A percentile compares a stretch with the other conserved stretches of the same genome.
These are phyloP conservation scores for Candida schatavii DNA, from an alignment of 805 yeast genomes.

Conservation along the genomic window DNA sequence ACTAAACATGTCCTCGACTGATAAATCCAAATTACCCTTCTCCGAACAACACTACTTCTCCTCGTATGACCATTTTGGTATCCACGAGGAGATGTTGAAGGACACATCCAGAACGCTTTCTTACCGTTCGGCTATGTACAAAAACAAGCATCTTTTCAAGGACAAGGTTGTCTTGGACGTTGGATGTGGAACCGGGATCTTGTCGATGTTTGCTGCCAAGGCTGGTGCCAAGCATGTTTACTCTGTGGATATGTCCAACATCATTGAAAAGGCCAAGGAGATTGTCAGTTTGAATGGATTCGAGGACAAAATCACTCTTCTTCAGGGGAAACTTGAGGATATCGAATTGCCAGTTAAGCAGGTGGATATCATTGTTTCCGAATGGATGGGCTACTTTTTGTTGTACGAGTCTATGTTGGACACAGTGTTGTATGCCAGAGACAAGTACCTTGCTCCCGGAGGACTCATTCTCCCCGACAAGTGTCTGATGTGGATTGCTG, in stretches of 20 bases:
- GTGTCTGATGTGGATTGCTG: conserved; percentile 84
- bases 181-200: conserved; percentile 98
- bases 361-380: conserved; percentile 94
- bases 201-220: conserved; percentile 96
- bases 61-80: conserved; percentile 95
- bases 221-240: conserved; percentile 99
- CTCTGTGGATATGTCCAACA: conserved; percentile 96
- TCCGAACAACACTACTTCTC: conserved; percentile 91
- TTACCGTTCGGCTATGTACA: conserved; percentile 87
- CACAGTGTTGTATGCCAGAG: conserved; percentile 92
- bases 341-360: conserved; percentile 77
- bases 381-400: conserved; percentile 99
- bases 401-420: conserved; percentile 97
- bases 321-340: conserved; percentile 94
- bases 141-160: conserved; percentile 84
- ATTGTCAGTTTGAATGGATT: conserved; percentile 83
- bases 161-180: conserved; percentile 95
- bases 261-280: conserved; percentile 93
- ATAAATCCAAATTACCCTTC: conserved; percentile 59
- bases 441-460: conserved; percentile 73
- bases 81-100: conserved; percentile 98
- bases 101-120: conserved; percentile 90
- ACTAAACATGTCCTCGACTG: conserved; percentile 66
- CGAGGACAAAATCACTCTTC: conserved; percentile 77
- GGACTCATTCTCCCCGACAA: conserved; percentile 96